Conservation (phyloP, 768 basidiomycete species). For the Naganishia vaughanmartiniae region DNA sequence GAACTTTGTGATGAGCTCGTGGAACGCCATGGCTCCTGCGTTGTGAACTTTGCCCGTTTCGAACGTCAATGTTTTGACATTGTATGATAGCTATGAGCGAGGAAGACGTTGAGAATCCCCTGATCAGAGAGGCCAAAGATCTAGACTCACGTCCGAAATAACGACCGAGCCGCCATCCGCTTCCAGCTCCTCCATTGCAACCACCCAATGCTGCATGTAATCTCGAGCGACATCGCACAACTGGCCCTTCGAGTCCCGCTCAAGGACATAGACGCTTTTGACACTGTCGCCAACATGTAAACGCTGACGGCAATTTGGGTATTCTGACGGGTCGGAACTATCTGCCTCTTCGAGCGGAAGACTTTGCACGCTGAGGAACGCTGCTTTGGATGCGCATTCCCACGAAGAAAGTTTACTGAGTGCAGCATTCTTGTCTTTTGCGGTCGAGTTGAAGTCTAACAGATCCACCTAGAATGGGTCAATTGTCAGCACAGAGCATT, state of each 20-base stretch:
- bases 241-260: constrained; percentile 37
- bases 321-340: constrained; percentile 10
- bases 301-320: constrained; percentile 33
- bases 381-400: constrained; percentile 44
- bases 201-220: constrained; percentile 47
- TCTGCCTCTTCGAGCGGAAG: constrained; percentile 2
- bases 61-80: constrained; percentile 47
- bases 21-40: constrained; percentile 46
- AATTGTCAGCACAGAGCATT: background rate
- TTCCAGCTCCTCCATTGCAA: constrained; percentile 40
- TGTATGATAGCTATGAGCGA: constrained; percentile 34
- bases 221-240: constrained; percentile 44
- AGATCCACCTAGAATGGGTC: background rate
- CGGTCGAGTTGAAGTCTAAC: background rate
- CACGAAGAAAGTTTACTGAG: constrained; percentile 32
- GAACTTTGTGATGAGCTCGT: constrained; percentile 47
- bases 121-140: background rate
- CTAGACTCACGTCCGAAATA: constrained; percentile 46
- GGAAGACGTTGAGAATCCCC: too few relatives aligned
- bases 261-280: constrained; percentile 46
- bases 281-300: constrained; percentile 49
- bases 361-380: constrained; percentile 38
- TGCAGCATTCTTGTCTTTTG: background rate
- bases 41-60: constrained; percentile 42
- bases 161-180: constrained; percentile 44